Percentiles rank a stretch among this genome's conserved stretches.
phyloP scores from a whole-genome alignment of 139 green algal genomes.

The Chlorokybus atmophyticus region DNA sequence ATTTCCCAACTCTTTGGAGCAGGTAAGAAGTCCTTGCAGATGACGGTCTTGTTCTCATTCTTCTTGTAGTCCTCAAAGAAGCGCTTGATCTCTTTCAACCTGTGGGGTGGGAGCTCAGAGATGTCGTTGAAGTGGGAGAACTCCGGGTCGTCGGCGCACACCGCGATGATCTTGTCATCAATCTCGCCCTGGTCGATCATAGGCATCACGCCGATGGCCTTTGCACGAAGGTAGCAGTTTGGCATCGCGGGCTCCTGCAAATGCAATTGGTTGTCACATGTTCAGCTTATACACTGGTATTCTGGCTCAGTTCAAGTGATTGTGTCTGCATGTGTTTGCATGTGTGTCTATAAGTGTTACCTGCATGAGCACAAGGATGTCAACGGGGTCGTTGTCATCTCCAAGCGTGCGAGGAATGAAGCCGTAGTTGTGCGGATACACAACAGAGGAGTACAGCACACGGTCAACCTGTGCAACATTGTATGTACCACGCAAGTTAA shows the following conservation, averaged over 20 bases:
- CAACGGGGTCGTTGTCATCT: slow-evolving; percentile 84
- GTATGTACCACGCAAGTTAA: no score
- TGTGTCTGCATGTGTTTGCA: background rate
- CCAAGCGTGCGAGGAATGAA: slow-evolving; percentile 93
- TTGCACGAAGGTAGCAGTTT: slow-evolving; percentile 19
- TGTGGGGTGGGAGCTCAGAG: slow-evolving; percentile 67
- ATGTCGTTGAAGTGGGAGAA: slow-evolving; percentile 77
- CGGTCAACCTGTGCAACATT: slow-evolving; percentile 82
- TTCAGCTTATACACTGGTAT: no score
- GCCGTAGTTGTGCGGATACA: slow-evolving; percentile 70
- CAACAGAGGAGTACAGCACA: slow-evolving; percentile 82
- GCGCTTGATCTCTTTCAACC: slow-evolving; percentile 13
- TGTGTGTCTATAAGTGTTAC: no score
- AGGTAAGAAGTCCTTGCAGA: no score
- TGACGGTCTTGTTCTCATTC: no score
- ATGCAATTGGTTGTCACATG: no score
- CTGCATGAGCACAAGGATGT: slow-evolving; percentile 83
- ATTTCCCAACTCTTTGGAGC: no score
- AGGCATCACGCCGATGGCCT: slow-evolving; percentile 78
- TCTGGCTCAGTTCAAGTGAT: no score
- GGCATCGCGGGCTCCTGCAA: slow-evolving; percentile 19
- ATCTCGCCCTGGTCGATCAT: slow-evolving; percentile 74
- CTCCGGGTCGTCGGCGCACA: slow-evolving; percentile 84
- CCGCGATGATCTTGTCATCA: slow-evolving; percentile 47
- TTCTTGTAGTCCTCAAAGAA: slow-evolving; percentile 35